Conservation (phyloP, 805 yeast genomes). For the Lipomyces mesembrius region DNA sequence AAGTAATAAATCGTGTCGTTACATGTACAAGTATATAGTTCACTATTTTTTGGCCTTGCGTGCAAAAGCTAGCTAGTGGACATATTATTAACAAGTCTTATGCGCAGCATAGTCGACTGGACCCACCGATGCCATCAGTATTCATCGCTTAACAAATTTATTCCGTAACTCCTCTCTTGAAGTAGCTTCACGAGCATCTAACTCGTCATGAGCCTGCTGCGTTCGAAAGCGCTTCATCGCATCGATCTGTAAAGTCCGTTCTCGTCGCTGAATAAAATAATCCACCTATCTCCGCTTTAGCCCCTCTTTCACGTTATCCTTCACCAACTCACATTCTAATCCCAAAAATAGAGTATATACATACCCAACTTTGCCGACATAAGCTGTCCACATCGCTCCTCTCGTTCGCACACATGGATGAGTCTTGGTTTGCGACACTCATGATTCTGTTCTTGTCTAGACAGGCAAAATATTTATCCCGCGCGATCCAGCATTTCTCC, state of each 20-base stretch:
- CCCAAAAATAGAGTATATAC: background rate
- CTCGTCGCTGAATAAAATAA: conserved; percentile 21
- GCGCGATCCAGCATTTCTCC: conserved; percentile 78
- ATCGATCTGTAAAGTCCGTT: conserved; percentile 11
- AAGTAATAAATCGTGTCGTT: background rate
- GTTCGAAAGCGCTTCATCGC: conserved; percentile 4
- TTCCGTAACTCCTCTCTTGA: background rate
- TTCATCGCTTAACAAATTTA: conserved; percentile 2
- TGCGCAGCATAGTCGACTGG: no score
- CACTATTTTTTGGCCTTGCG: background rate
- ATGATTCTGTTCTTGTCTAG: conserved; percentile 66
- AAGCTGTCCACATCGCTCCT: conserved; percentile 3
- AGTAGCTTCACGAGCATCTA: background rate
- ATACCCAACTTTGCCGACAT: conserved; percentile 23
- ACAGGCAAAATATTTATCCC: conserved; percentile 80
- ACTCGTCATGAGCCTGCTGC: conserved; percentile 4
- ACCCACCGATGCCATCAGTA: background rate
- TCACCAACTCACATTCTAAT: background rate
- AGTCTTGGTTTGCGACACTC: conserved; percentile 3
- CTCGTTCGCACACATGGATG: background rate
- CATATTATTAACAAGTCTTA: no score
- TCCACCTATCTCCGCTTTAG: conserved; percentile 14
- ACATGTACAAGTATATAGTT: background rate
- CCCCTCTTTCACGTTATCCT: background rate
- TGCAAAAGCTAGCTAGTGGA: background rate